Evolutionary conservation across 2,329 filamentous ascomycete species (phyloP).

Genomic region (Botryotinia convoluta): DNA sequence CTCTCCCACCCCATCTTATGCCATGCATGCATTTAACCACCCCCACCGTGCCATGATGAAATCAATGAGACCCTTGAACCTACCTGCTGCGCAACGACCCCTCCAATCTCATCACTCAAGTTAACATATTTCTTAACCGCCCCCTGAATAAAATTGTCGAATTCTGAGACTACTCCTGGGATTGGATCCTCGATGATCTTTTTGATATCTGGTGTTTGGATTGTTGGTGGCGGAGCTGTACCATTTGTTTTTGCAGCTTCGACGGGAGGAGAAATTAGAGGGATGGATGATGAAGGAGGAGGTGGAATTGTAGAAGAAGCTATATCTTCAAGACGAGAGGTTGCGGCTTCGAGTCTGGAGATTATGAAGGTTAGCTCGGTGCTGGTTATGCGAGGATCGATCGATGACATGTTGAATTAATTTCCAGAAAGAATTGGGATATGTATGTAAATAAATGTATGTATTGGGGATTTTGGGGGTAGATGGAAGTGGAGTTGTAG

Average conservation of each 20-base stretch:
- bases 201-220: not conserved
- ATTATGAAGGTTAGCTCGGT: conserved; percentile 38
- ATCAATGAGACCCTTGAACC: conserved; percentile 27
- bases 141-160: conserved; percentile 72
- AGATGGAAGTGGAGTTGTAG: not conserved
- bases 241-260: conserved; percentile 47
- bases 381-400: conserved; percentile 29
- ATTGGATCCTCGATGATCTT: conserved; percentile 51
- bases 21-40: not conserved
- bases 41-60: not conserved
- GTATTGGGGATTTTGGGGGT: not conserved
- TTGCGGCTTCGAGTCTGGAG: conserved; percentile 89
- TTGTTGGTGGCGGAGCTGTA: conserved; percentile 34
- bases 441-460: conserved; percentile 3
- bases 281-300: conserved; percentile 33
- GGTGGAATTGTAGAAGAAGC: conserved; percentile 71
- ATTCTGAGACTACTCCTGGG: conserved; percentile 80
- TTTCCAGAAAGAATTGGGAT: conserved; percentile 7
- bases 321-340: conserved; percentile 93
- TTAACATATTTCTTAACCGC: conserved; percentile 77
- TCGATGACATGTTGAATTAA: conserved; percentile 30
- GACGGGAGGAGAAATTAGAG: conserved; percentile 27
- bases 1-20: not conserved
- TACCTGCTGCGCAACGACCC: conserved; percentile 77
- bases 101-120: conserved; percentile 74